phyloP scores from a whole-genome alignment of 2,329 filamentous ascomycete genomes.

The Phaeomoniella chlamydospora region DNA sequence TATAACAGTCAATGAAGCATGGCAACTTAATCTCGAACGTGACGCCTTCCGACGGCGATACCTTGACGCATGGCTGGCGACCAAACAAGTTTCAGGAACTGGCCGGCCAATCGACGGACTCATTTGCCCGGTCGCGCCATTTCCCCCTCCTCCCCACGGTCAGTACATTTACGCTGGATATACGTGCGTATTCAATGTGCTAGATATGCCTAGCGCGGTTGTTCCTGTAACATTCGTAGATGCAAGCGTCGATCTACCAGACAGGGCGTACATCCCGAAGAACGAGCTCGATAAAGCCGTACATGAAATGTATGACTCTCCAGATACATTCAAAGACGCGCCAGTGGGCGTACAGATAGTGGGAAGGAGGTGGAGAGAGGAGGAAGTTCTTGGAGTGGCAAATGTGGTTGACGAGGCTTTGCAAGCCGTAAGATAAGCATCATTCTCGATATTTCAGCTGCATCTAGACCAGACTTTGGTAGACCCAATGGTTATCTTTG shows the following conservation, averaged over 20 bases:
- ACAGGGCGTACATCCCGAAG: conserved; percentile 16
- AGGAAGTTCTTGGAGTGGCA: conserved; percentile 17
- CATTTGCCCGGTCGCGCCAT: conserved; percentile 17
- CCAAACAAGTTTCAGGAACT: conserved; percentile 15
- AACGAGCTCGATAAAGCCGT: conserved; percentile 18
- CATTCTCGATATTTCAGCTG: no score
- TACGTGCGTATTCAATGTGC: conserved; percentile 19
- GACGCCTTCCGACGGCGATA: conserved; percentile 13
- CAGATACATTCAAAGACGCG: conserved; percentile 16
- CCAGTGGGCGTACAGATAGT: conserved; percentile 21
- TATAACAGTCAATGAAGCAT: conserved; percentile 13
- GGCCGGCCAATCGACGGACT: conserved; percentile 19
- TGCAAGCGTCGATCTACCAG: conserved; percentile 11
- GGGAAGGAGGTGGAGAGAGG: conserved; percentile 17
- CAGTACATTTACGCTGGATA: conserved; percentile 20
- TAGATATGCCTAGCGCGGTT: conserved; percentile 17
- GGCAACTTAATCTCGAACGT: conserved; percentile 10
- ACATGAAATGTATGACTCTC: conserved; percentile 17
- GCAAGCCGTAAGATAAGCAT: no score
- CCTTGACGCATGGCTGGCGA: conserved; percentile 14
- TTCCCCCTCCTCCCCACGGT: conserved; percentile 17
- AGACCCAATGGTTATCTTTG: no score
- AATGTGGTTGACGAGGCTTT: conserved; percentile 17
- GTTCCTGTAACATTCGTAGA: conserved; percentile 19
- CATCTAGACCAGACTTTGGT: no score